Base-by-base conservation (phyloP, 108 stramenopile species). In the Nannochloropsis salina region DNA sequence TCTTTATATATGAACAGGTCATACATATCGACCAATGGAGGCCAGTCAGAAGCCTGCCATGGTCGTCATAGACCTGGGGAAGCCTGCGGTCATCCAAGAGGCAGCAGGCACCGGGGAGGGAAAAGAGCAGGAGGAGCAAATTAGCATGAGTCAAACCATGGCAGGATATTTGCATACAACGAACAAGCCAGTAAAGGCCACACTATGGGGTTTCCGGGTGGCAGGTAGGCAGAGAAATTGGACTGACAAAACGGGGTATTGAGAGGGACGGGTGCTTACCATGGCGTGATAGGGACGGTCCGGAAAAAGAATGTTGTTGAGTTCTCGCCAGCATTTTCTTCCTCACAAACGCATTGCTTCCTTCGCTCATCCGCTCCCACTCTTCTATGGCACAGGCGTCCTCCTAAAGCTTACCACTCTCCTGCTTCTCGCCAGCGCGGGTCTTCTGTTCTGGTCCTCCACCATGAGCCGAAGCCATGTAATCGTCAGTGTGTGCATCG, bases 391-490 rank as follows among this genome's bases (percentile, higher is more conserved):
- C 31, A 31, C 61, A 74, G 61, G 61, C n/a, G n/a, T n/a, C n/a
- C 61, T 74, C 20, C 61, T 74, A 15, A 74, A 74, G 61, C 20
- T 74, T 1, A n/a, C 20, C 61, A 74, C 61, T 2, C 20, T 74
- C 61, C n/a, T 15, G 20, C 61, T 74, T 15, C 15, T 74, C 6
- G 61, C 61, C 6, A n/a, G 61, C n/a, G 61, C 61, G 20, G 61
- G 61, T n/a, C 61, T 74, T n/a, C 61, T 74, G 20, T 74, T 74
- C n/a, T 74, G 61, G 61, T n/a, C 61, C 61, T 74, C 61, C 61
- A 74, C 61, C 61, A 74, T n/a, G 3, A n/a, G 15, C 15, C 15
- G n/a, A 4, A 74, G 61, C 61, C 15, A 74, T 15, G n/a, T n/a
- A 1, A n/a, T 74, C 20, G 61, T 74, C 20, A n/a, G 61, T n/a